Evolutionary conservation across 2,329 filamentous ascomycete species (phyloP), one percentile per base, ranked within the genome.

Genomic region (Eutypa lata): DNA sequence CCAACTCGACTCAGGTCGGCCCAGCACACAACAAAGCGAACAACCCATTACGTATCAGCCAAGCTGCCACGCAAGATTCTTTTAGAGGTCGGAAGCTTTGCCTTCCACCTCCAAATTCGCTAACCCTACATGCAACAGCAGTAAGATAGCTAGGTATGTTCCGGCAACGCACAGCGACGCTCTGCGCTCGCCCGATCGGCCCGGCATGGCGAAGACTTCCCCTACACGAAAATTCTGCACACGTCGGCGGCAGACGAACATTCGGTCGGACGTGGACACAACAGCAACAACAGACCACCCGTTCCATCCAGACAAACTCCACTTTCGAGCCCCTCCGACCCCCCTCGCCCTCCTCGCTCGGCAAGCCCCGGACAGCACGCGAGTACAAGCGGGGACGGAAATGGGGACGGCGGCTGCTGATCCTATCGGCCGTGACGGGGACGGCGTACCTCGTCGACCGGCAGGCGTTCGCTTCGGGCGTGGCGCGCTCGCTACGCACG

Each of bases 401-500:
- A 81, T 95, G 89, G 88, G 77, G 82, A n/a, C 88, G 90, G 33
- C 84, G 91, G 43, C 69, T 96, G 2, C 67, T 88, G 49, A 79
- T 88, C 56, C 63, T 88, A 44, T 79, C 84, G 1, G 71, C 80
- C 31, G 71, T 83, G 3, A 74, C 82, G 35, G 89, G 86, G 28
- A 67, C 79, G 6, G 68, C 85, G 50, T 95, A 90, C 68, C 71
- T 83, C 10, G 64, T 87, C 55, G 94, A 99, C 72, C 81, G 72
- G 14, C 81, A 88, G 58, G 78, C 89, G 65, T 95, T 94, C 71
- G 90, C 91, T 48, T 87, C 89, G 1, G 88, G 90, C 13, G 74
- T 96, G 24, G 84, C 81, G 37, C 88, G 94, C 52, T 93, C 89
- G 22, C 71, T 89, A 42, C 87, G 88, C 42, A 97, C 94, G 0